Percentiles rank a stretch among this genome's conserved stretches.
Conservation (phyloP, 192 early-diverging fungal species). For the Umbelopsis sp. region DNA sequence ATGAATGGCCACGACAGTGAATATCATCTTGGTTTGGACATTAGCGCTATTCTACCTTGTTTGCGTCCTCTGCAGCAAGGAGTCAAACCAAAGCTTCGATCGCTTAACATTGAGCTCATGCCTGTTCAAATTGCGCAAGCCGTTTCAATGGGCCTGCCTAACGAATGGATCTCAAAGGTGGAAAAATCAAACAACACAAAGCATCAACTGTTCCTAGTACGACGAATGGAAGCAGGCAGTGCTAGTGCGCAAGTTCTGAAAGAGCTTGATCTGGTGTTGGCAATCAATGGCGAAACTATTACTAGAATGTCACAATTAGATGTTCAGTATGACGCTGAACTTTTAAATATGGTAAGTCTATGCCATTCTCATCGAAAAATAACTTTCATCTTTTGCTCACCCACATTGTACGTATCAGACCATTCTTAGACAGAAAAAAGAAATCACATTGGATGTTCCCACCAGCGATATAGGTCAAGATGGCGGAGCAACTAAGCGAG, state of each 20-base stretch:
- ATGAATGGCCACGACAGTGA: constrained; percentile 62
- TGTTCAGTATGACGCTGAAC: constrained; percentile 57
- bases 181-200: constrained; percentile 56
- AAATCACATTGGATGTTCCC: constrained; percentile 71
- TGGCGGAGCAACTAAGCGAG: constrained; percentile 56
- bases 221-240: constrained; percentile 61
- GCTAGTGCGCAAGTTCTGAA: constrained; percentile 60
- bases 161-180: constrained; percentile 59
- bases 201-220: constrained; percentile 61
- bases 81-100: constrained; percentile 54
- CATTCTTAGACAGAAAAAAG: constrained; percentile 73
- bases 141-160: constrained; percentile 59
- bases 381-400: constrained; percentile 45
- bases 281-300: constrained; percentile 67
- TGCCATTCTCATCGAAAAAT: not conserved
- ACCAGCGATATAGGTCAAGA: constrained; percentile 61
- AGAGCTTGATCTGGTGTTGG: constrained; percentile 70
- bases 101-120: constrained; percentile 63
- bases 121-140: constrained; percentile 62
- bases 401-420: constrained; percentile 32
- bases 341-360: constrained; percentile 57
- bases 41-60: constrained; percentile 55
- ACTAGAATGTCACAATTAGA: constrained; percentile 65
- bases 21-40: constrained; percentile 63
- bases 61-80: constrained; percentile 53